Percentiles rank a stretch among this genome's conserved stretches.
Evolutionary conservation across 1,284 basidiomycete species (phyloP).

Genomic region (Austroboletus sp.): DNA sequence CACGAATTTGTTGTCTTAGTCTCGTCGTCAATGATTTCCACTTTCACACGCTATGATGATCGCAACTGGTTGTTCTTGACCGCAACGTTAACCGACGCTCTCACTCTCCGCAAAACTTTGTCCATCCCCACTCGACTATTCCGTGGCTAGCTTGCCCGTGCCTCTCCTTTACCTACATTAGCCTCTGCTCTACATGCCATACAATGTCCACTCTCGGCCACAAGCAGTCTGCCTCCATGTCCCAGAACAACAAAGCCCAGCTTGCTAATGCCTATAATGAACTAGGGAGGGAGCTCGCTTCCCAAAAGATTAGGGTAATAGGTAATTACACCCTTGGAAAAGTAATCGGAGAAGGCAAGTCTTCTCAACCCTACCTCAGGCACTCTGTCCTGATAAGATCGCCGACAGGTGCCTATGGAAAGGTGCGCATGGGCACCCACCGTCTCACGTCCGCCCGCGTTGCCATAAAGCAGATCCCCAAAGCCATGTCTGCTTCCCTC

Average conservation of each 20-base stretch:
- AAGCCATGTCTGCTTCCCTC: constrained; percentile 80
- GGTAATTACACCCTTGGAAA: constrained; percentile 94
- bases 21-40: background rate
- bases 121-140: constrained; percentile 18
- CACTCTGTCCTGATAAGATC: constrained; percentile 27
- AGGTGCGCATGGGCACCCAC: constrained; percentile 88
- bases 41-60: constrained; percentile 23
- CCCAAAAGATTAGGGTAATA: constrained; percentile 81
- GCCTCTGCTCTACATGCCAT: constrained; percentile 35
- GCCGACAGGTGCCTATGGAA: constrained; percentile 77
- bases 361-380: constrained; percentile 13
- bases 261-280: constrained; percentile 95
- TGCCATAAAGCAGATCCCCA: constrained; percentile 97
- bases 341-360: constrained; percentile 90
- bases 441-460: constrained; percentile 83
- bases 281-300: constrained; percentile 89
- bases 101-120: constrained; percentile 10
- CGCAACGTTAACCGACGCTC: constrained; percentile 7
- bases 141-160: constrained; percentile 34
- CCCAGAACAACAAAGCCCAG: constrained; percentile 76
- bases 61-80: constrained; percentile 13
- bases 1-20: constrained; percentile 24
- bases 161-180: constrained; percentile 38
- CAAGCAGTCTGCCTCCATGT: constrained; percentile 58
- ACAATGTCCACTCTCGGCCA: constrained; percentile 46